Evolutionary conservation across 345 rosid genomes (phyloP).

Genomic region (Lepidium africanum): DNA sequence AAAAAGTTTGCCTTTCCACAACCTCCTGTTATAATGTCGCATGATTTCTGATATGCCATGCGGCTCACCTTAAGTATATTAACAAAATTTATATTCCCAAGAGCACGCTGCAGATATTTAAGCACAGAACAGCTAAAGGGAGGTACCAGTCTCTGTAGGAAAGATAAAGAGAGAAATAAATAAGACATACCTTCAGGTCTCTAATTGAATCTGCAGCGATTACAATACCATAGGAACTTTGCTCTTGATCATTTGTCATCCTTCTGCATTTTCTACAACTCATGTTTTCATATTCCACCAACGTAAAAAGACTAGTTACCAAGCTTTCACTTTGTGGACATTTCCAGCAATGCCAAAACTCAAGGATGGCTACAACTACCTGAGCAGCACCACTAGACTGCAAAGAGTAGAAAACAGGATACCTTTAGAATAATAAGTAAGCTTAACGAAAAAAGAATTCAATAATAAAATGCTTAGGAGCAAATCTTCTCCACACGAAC

Average conservation of each 20-base stretch:
- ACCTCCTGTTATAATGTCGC: background rate
- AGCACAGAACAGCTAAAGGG: background rate
- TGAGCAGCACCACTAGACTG: background rate
- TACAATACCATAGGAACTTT: conserved; percentile 8
- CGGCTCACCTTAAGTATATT: background rate
- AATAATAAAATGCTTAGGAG: no score
- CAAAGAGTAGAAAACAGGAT: background rate
- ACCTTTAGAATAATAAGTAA: background rate
- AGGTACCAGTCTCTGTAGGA: background rate
- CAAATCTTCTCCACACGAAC: no score
- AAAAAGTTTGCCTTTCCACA: conserved; percentile 2
- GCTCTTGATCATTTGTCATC: background rate
- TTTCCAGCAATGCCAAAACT: background rate
- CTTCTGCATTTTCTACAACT: background rate
- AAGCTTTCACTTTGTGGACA: no score
- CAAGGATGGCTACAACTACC: background rate
- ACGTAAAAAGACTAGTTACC: background rate
- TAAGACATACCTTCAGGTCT: conserved; percentile 7
- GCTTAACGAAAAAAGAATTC: background rate
- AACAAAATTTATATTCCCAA: conserved; percentile 4
- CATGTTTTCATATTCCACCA: background rate
- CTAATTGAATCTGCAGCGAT: background rate
- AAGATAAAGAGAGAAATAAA: background rate
- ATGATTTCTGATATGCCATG: background rate
- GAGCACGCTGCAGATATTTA: background rate